These are phyloP conservation scores for Sequoia sempervirens DNA, from an alignment of 75 land plant species.

Conservation along the genomic window DNA sequence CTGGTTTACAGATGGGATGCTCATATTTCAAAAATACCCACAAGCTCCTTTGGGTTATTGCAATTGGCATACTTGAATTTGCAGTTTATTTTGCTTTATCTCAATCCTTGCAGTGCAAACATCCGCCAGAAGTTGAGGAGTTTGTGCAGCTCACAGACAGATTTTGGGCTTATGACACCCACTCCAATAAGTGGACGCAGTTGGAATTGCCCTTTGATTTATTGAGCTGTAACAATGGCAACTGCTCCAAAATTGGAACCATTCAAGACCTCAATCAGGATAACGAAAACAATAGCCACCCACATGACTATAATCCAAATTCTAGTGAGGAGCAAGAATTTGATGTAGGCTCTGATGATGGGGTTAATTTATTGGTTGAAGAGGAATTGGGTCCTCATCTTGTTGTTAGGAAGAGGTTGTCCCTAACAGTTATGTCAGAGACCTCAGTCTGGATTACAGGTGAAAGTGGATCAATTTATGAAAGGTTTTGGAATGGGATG, in stretches of 20 bases:
- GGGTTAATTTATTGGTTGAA: neutral
- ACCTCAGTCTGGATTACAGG: slow-evolving; percentile 75
- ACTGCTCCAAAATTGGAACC: slow-evolving; percentile 39
- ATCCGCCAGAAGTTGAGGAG: slow-evolving; percentile 8
- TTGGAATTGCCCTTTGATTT: slow-evolving; percentile 50
- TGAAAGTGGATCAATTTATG: slow-evolving; percentile 75
- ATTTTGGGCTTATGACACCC: slow-evolving; percentile 58
- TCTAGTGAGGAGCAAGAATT: neutral
- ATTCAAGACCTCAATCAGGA: slow-evolving; percentile 15
- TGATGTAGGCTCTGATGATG: neutral
- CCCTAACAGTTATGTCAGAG: slow-evolving; percentile 63
- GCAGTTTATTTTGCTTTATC: neutral
- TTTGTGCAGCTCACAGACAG: slow-evolving; percentile 59
- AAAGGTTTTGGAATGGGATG: slow-evolving; percentile 90
- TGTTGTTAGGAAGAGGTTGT: slow-evolving; percentile 49
- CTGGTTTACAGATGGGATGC: neutral
- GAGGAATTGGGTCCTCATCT: slow-evolving; percentile 15
- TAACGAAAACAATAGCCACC: slow-evolving; percentile 1
- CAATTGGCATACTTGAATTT: neutral
- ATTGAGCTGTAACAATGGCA: slow-evolving; percentile 40
- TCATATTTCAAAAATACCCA: neutral
- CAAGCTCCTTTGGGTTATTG: neutral
- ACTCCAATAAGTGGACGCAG: slow-evolving; percentile 51
- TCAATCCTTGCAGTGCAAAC: neutral
- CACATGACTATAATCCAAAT: slow-evolving; percentile 1